phyloP scores from a whole-genome alignment of 2,329 filamentous ascomycete species.

The Pseudonectria foliicola region DNA sequence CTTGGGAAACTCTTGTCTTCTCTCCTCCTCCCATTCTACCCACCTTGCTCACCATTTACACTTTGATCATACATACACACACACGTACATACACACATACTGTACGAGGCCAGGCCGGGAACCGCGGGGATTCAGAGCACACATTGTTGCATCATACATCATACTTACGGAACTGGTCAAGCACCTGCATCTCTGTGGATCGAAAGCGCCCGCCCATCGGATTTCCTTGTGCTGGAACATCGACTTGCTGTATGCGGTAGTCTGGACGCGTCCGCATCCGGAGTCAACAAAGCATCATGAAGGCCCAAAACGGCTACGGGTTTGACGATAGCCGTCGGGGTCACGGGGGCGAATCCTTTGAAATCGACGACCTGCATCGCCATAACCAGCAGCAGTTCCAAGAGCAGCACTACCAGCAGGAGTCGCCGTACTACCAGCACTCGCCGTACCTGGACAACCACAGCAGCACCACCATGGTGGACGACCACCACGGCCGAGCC shows the following conservation, averaged over 20 bases:
- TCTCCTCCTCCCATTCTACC: too few species aligned
- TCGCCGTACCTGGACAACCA: constrained; percentile 12
- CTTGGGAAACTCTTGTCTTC: too few species aligned
- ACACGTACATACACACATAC: too few species aligned
- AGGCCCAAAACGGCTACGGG: constrained; percentile 18
- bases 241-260: neutral
- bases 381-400: constrained; percentile 20
- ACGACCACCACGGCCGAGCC: constrained; percentile 21
- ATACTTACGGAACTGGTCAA: too few species aligned
- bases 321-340: constrained; percentile 17
- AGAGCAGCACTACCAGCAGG: constrained; percentile 11
- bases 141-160: too few species aligned
- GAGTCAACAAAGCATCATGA: constrained; percentile 22
- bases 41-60: too few species aligned
- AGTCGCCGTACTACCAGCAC: constrained; percentile 14
- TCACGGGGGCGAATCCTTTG: constrained; percentile 27
- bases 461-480: constrained; percentile 7
- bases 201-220: too few species aligned
- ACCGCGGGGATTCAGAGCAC: too few species aligned
- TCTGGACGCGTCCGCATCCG: neutral
- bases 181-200: too few species aligned
- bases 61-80: too few species aligned
- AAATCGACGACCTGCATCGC: constrained; percentile 24
- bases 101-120: too few species aligned
- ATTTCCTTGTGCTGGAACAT: too few species aligned